phyloP scores from a whole-genome alignment of 352 stramenopile species.

The Phytophthora pisi region DNA sequence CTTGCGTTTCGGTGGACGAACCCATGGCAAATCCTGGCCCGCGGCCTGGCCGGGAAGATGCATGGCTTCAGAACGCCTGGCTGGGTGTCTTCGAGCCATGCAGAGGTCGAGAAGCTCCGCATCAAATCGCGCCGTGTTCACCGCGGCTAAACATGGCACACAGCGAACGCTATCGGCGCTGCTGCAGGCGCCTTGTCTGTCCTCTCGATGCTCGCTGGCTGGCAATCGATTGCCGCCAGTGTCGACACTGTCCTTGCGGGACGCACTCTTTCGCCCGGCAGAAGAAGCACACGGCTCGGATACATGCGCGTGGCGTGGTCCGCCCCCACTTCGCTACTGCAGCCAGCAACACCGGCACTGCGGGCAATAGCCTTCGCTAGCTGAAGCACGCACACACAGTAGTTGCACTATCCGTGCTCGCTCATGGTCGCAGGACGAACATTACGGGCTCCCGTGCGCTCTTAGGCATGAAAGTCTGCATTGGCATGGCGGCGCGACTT shows the following conservation, averaged over 20 bases:
- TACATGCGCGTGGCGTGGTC: constrained; percentile 11
- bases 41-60: constrained; percentile 3
- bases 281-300: constrained; percentile 25
- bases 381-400: not conserved
- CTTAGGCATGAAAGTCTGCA: not conserved
- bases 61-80: constrained; percentile 13
- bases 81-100: not conserved
- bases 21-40: not conserved
- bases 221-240: not conserved
- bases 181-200: constrained; percentile 29
- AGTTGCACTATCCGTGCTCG: not conserved
- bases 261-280: constrained; percentile 16
- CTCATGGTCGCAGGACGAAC: not conserved
- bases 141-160: not conserved
- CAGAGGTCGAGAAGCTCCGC: not conserved
- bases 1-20: constrained; percentile 1
- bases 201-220: constrained; percentile 19
- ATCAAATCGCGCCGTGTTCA: constrained; percentile 21
- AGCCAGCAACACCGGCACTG: constrained; percentile 11
- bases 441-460: not conserved
- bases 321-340: constrained; percentile 14
- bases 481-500: not conserved
- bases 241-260: constrained; percentile 5
- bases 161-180: not conserved
- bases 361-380: not conserved